Percentiles rank a stretch among this genome's conserved stretches.
phyloP scores from a whole-genome alignment of 2,329 filamentous ascomycete species.

The Chrysoporthe austroafricana region DNA sequence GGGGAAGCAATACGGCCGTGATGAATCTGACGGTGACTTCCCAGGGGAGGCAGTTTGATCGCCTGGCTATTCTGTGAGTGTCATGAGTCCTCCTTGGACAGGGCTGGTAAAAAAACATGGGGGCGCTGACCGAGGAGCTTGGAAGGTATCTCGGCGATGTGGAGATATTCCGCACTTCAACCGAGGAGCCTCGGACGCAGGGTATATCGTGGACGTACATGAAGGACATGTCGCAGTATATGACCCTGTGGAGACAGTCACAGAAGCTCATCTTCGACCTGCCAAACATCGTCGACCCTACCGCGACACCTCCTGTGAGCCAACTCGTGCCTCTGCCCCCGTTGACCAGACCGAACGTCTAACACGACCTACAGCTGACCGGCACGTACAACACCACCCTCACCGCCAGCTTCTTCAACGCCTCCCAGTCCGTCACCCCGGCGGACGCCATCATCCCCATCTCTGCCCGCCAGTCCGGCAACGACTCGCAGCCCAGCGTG shows the following conservation, averaged over 20 bases:
- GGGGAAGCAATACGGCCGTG: conserved; percentile 62
- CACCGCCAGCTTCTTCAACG: conserved; percentile 58
- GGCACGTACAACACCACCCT: conserved; percentile 64
- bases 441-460: conserved; percentile 72
- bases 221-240: conserved; percentile 68
- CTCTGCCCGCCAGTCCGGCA: conserved; percentile 55
- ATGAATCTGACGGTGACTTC: conserved; percentile 70
- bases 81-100: conserved; percentile 54
- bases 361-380: conserved; percentile 40
- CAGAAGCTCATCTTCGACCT: conserved; percentile 71
- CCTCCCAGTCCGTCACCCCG: conserved; percentile 43
- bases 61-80: conserved; percentile 57
- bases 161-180: conserved; percentile 70
- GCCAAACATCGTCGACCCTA: conserved; percentile 62
- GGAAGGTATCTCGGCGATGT: conserved; percentile 62
- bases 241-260: conserved; percentile 58
- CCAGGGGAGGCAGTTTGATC: conserved; percentile 65
- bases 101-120: conserved; percentile 52
- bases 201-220: conserved; percentile 68
- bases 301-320: conserved; percentile 27
- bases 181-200: conserved; percentile 62
- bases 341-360: background rate
- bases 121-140: background rate
- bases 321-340: conserved; percentile 40
- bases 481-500: conserved; percentile 60